Base-by-base conservation (phyloP, 495 filamentous ascomycete genomes). In the Friedmanniomyces simplex region DNA sequence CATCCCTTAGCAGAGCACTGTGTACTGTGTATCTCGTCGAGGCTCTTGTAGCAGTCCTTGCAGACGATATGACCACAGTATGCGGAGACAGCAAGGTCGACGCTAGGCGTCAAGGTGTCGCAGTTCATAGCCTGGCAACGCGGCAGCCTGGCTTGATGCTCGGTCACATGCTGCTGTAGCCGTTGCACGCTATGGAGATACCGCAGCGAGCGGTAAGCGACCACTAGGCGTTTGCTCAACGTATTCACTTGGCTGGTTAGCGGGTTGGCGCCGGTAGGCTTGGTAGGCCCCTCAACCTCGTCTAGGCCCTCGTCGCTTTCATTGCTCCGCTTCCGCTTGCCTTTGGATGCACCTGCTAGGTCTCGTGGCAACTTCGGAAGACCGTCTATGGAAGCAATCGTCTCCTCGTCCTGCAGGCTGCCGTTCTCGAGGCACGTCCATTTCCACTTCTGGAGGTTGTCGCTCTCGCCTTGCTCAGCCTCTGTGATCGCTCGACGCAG, bases 61-160 rank as follows among this genome's bases (percentile, higher is more conserved):
- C 78, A 82, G 20, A 78, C 66, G 11, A 68, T 49, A 48, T 82
- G 80, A 1, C 80, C 80, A 57, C 80, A 83, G 18, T 64, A 69
- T 2, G 72, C 67, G 20, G 81, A 61, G 20, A 81, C 55, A 28
- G 43, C 62, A 8, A 55, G 39, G 24, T 54, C 42, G n/a, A 7
- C 24, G 0, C 39, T 16, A n/a, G n/a, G 20, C 34, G 16, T 28
- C 6, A 30, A 2, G 13, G 26, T n/a, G 8, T 45, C 2, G 25
- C 49, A 54, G 5, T 39, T 37, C 24, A 28, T 13, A 20, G 26
- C 16, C 13, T 54, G 51, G 21, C 34, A 54, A n/a, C 14, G 49
- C 22, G 2, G 2, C 22, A 51, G 47, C 8, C 6, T 12, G 21
- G 2, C 41, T 7, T 2, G 1, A 14, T 34, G 5, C 6, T 25